Base-by-base conservation (phyloP, 1,284 basidiomycete species). In the Puccinia novopanici region DNA sequence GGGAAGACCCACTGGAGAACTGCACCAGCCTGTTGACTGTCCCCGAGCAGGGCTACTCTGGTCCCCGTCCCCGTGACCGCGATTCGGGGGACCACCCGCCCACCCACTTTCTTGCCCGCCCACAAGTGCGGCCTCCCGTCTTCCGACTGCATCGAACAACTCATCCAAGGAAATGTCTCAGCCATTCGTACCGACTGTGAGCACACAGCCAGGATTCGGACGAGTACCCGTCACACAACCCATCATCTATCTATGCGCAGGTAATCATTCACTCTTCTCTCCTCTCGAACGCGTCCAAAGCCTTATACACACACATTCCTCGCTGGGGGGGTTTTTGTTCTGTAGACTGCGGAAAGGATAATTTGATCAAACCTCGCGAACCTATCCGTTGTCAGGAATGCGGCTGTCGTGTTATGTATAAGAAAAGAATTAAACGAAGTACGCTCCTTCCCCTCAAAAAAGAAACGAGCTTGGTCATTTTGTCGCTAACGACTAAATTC, bases 401-500 rank as follows among this genome's bases (percentile, higher is more conserved):
- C 85, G 96, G 96, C 2, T 96, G 98, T 86, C 91, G 96, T 82
- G 95, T 99, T 86, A 97, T 99, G 94, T 98, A 98, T 88, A 99
- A 99, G 88, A 97, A 97, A 87, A 88, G 96, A 84, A 98, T 95
- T 27, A 93, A 91, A 86, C 89, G 94, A 88, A 97, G 96, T 98
- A 85, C 86, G 93, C 91, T 1, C n/a, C 72, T 8, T 10, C 9
- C 42, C n/a, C 59, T 34, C 24, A 57, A 57, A 57, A 57, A 57
- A 55, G 13, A 30, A 59, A 24, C 1, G 27, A 8, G 34, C 17
- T 15, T 3, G 59, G 13, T 13, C 19, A 65, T 45, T 61, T 24
- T 15, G 34, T 15, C n/a, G 30, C 40, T 68, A 13, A 37, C 24
- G 10, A 3, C 30, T 54, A 37, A 37, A 15, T 52, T 34, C 4